Evolutionary conservation across 805 yeast species (phyloP), one percentile per base, ranked within the genome.

Genomic region (Candida verbasci): DNA sequence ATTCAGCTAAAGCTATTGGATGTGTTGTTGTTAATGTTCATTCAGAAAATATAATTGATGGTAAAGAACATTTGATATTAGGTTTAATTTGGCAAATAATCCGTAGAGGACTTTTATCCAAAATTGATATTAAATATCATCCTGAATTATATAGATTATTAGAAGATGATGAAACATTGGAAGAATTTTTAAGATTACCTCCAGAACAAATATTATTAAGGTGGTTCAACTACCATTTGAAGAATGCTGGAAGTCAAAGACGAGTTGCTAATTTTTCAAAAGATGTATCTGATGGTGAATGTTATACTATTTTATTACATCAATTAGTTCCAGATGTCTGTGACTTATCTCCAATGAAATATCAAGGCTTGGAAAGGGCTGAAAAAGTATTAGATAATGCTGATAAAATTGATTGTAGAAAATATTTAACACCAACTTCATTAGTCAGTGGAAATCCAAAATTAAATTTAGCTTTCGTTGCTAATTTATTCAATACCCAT

Each of bases 1-100:
- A 93, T 62, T 93, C 98, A 3, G 98, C 98, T 21, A 93, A 93
- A 67, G 98, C 97, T 36, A 93, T 93, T 64, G 98, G 98, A 15
- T 91, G 97, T 72, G 85, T 93, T 40, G 97, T 93, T 34, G 97
- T 93, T 35, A 93, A 93, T 56, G 97, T 93, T 34, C 97, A 91
- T 51, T 85, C 97, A 11, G 96, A 88, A 57, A 96, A 88, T 58
- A 86, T 89, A 37, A 82, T 86, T 44, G 97, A 88, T 53, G 97
- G 97, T 50, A 89, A 85, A 50, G 94, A 87, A 55, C 96, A 89
- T 61, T 74, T 89, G 58, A 84, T 89, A 40, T 65, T 91, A 46
- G 97, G 97, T 38, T 71, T 89, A 46, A 82, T 89, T 48, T 89
- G 97, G 97, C 98, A 93, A 70, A 86, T 93, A 53, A 93, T 93